Evolutionary conservation across 345 rosid genomes (phyloP).

Genomic region (Eutrema japonicum): DNA sequence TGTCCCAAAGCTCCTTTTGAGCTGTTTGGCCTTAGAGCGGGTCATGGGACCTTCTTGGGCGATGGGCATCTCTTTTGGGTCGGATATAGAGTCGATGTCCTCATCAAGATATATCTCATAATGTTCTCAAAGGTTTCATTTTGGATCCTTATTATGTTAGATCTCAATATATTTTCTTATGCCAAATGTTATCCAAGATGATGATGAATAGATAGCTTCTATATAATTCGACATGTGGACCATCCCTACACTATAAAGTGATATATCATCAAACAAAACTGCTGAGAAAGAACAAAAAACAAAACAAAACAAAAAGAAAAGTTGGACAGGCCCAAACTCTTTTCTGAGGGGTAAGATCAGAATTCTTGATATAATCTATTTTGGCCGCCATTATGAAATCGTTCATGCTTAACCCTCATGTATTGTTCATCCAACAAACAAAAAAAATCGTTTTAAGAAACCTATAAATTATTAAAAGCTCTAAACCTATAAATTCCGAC

Average conservation of each 20-base stretch:
- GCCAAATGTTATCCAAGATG: background rate
- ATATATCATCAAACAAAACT: conserved; percentile 23
- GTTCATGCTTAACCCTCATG: too few species aligned
- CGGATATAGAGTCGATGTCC: too few species aligned
- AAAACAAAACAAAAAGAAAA: background rate
- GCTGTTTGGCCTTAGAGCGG: too few species aligned
- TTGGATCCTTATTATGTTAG: background rate
- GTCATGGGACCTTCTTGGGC: too few species aligned
- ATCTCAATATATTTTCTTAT: background rate
- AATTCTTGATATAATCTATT: conserved; percentile 76
- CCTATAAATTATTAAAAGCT: too few species aligned
- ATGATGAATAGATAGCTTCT: conserved; percentile 2
- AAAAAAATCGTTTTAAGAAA: too few species aligned
- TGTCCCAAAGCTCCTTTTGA: too few species aligned
- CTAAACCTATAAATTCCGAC: too few species aligned
- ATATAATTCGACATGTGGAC: background rate
- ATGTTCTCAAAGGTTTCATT: background rate
- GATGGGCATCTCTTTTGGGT: too few species aligned
- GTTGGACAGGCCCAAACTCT: conserved; percentile 73
- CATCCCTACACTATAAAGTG: background rate
- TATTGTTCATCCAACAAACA: too few species aligned
- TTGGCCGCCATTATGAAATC: too few species aligned
- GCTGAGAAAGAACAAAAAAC: background rate
- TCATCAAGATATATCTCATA: background rate
- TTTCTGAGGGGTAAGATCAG: conserved; percentile 81